Percentiles rank a stretch among this genome's conserved stretches.
Conservation (phyloP, 192 early-diverging fungal genomes). For the Backusella tuberculispora region DNA sequence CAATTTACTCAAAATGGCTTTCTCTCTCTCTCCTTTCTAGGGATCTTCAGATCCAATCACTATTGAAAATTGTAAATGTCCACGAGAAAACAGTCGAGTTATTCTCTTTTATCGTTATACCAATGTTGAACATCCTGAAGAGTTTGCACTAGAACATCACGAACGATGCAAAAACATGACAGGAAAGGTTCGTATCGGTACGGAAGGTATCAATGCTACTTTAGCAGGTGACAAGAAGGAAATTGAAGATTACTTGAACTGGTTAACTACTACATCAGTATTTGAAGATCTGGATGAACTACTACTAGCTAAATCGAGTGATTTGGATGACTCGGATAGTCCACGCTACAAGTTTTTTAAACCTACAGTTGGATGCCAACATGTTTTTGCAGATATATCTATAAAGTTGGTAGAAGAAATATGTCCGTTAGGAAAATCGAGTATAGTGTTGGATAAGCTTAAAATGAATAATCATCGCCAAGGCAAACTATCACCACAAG, state of each 20-base stretch:
- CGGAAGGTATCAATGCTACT: slow-evolving; percentile 71
- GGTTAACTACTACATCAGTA: slow-evolving; percentile 28
- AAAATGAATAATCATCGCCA: slow-evolving; percentile 32
- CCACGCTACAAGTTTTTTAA: slow-evolving; percentile 60
- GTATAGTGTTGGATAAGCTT: slow-evolving; percentile 34
- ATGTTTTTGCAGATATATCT: slow-evolving; percentile 62
- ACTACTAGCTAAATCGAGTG: neutral
- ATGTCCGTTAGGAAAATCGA: slow-evolving; percentile 59
- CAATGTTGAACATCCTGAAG: slow-evolving; percentile 38
- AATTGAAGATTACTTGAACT: slow-evolving; percentile 52
- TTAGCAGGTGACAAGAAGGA: slow-evolving; percentile 52
- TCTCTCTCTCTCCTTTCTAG: too few relatives aligned
- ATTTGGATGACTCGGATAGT: slow-evolving; percentile 5
- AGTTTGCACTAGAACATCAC: slow-evolving; percentile 44
- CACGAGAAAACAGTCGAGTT: slow-evolving; percentile 39
- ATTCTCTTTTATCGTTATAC: slow-evolving; percentile 58
- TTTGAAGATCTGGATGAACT: slow-evolving; percentile 17
- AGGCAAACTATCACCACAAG: slow-evolving; percentile 51
- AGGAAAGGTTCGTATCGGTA: slow-evolving; percentile 57
- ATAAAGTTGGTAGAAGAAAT: slow-evolving; percentile 68
- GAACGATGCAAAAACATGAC: slow-evolving; percentile 40
- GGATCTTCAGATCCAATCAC: slow-evolving; percentile 49
- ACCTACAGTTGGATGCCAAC: slow-evolving; percentile 61
- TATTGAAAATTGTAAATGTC: slow-evolving; percentile 43
- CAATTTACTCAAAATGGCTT: neutral